These are phyloP conservation scores for Rhododendron kiyosumense DNA, from an alignment of 148 eudicot species.

Conservation along the genomic window DNA sequence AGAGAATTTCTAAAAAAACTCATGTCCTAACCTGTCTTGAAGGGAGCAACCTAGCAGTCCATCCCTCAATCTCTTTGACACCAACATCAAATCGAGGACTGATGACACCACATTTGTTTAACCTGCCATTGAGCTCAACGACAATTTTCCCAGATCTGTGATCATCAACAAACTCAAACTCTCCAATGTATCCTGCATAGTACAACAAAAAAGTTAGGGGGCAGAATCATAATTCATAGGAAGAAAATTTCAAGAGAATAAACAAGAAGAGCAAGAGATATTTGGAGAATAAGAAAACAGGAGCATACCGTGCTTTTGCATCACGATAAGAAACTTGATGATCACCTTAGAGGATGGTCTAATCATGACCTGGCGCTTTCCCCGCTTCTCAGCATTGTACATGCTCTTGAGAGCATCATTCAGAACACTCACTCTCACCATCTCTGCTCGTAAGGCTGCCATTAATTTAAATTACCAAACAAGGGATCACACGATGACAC, in stretches of 20 bases:
- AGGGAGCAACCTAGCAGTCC: constrained; percentile 85
- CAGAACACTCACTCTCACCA: constrained; percentile 85
- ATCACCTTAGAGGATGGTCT: constrained; percentile 80
- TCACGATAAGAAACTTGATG: constrained; percentile 74
- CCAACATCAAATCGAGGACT: constrained; percentile 88
- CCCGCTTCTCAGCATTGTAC: constrained; percentile 90
- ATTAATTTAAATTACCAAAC: neutral
- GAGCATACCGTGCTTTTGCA: constrained; percentile 76
- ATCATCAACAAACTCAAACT: constrained; percentile 87
- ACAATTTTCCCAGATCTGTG: constrained; percentile 89
- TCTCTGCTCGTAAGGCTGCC: constrained; percentile 29
- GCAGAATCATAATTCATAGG: neutral
- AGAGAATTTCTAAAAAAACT: neutral
- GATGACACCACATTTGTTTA: constrained; percentile 81
- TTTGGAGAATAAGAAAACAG: neutral
- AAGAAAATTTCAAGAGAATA: neutral
- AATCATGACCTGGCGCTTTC: constrained; percentile 84
- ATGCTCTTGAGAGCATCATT: constrained; percentile 90
- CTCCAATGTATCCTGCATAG: constrained; percentile 73
- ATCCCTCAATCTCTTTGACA: constrained; percentile 74
- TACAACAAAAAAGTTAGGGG: neutral
- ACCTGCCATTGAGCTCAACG: constrained; percentile 77
- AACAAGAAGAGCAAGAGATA: neutral
- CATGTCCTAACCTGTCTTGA: constrained; percentile 61
- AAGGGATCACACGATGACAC: neutral